Conservation (phyloP, 306 rosid species). For the Calophaca sinica region DNA sequence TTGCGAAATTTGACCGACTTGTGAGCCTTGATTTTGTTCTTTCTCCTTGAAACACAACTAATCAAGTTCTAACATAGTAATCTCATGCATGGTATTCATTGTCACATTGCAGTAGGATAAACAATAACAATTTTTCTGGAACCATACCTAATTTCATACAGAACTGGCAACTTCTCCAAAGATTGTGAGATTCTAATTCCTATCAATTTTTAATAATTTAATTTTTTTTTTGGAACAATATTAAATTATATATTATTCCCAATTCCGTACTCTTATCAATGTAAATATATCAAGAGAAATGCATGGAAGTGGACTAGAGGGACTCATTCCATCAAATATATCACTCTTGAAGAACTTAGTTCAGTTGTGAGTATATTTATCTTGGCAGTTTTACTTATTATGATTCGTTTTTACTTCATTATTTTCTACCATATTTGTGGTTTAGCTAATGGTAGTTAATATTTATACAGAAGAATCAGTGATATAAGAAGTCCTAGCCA, state of each 20-base stretch:
- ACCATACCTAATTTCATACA: constrained; percentile 68
- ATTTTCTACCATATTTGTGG: not conserved
- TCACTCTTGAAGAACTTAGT: constrained; percentile 59
- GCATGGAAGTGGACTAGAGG: constrained; percentile 82
- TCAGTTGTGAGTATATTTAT: constrained; percentile 63
- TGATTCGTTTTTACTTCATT: constrained; percentile 8
- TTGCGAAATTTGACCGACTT: constrained; percentile 63
- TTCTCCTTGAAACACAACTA: constrained; percentile 33
- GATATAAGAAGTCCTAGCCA: constrained; percentile 70
- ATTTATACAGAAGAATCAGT: constrained; percentile 70
- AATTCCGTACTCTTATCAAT: constrained; percentile 24
- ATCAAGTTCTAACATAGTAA: constrained; percentile 4
- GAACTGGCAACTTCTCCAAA: constrained; percentile 60
- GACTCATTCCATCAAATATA: constrained; percentile 70
- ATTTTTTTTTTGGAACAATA: no score
- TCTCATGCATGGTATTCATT: constrained; percentile 32
- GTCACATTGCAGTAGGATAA: constrained; percentile 69
- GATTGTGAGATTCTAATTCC: constrained; percentile 65
- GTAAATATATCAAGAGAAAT: constrained; percentile 64
- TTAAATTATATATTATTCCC: constrained; percentile 3
- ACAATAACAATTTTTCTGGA: constrained; percentile 68
- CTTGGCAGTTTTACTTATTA: constrained; percentile 5
- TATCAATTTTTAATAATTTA: constrained; percentile 1
- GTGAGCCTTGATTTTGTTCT: constrained; percentile 52
- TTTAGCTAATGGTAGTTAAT: constrained; percentile 34